Percentiles rank a stretch among this genome's conserved stretches.
These are phyloP conservation scores for Fusarium sp. DNA, from an alignment of 2,329 filamentous ascomycete genomes.

Conservation along the genomic window DNA sequence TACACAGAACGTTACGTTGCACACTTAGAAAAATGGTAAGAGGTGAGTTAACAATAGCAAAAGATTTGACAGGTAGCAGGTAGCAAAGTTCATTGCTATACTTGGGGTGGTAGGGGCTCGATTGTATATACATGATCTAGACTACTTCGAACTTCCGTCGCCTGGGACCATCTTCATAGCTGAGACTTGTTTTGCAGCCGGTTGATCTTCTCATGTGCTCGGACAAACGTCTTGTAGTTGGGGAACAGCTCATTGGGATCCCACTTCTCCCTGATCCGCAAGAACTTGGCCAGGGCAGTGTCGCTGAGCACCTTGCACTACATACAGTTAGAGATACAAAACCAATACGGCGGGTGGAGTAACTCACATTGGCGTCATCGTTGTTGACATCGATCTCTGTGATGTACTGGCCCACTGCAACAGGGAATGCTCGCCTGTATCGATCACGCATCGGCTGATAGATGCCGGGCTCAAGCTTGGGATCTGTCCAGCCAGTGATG, in stretches of 20 bases:
- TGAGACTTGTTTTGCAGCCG: conserved; percentile 15
- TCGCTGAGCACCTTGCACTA: conserved; percentile 24
- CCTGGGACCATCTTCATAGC: not conserved
- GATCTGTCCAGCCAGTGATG: conserved; percentile 25
- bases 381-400: conserved; percentile 17
- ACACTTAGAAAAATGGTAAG: too few relatives aligned
- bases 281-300: conserved; percentile 23
- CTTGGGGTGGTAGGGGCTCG: not conserved
- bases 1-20: not conserved
- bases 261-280: conserved; percentile 32
- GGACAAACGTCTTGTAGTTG: conserved; percentile 29
- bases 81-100: not conserved
- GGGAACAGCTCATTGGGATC: conserved; percentile 31
- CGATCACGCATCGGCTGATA: conserved; percentile 23
- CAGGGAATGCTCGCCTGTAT: conserved; percentile 19
- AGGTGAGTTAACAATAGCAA: not conserved
- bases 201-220: conserved; percentile 25
- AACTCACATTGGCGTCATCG: conserved; percentile 18
- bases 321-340: not conserved
- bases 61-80: not conserved
- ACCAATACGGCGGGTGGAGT: too few relatives aligned
- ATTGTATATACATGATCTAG: not conserved
- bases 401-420: conserved; percentile 21
- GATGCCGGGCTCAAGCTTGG: conserved; percentile 21
- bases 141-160: not conserved